phyloP scores from a whole-genome alignment of 73 alveolate species.

The Paramecium sexaurelia region DNA sequence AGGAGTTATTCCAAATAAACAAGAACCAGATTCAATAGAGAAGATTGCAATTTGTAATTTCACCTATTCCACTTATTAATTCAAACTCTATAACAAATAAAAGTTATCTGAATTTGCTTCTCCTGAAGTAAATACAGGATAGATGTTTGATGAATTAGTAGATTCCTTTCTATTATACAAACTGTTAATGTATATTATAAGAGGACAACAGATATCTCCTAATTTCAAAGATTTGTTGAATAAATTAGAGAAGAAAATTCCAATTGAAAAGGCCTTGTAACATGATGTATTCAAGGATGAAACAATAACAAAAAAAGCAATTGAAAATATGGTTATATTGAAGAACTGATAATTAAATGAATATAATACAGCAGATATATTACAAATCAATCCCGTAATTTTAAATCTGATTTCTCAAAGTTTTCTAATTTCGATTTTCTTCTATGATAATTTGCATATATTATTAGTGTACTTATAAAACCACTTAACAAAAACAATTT shows the following conservation, averaged over 20 bases:
- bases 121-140: not conserved
- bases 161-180: not conserved
- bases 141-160: not conserved
- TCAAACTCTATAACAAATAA: not conserved
- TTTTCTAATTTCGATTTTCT: conserved; percentile 39
- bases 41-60: not conserved
- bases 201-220: not conserved
- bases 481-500: conserved; percentile 42
- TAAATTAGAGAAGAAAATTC: not conserved
- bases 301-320: conserved; percentile 18
- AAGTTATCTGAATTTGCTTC: not conserved
- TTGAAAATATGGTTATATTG: conserved; percentile 7
- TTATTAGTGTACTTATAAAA: not conserved
- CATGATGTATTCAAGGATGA: not conserved
- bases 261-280: not conserved
- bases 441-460: conserved; percentile 26
- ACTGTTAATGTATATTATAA: not conserved
- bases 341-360: conserved; percentile 8
- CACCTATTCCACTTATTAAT: not conserved
- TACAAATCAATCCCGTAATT: not conserved
- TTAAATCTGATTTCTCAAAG: conserved; percentile 37
- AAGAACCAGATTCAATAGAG: not conserved
- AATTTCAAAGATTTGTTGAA: not conserved
- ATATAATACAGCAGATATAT: not conserved
- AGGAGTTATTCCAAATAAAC: not conserved